A percentile compares a stretch with the other conserved stretches of the same genome.
These are phyloP conservation scores for Claviceps lovelessii DNA, from an alignment of 2,329 filamentous ascomycete genomes.

Conservation along the genomic window DNA sequence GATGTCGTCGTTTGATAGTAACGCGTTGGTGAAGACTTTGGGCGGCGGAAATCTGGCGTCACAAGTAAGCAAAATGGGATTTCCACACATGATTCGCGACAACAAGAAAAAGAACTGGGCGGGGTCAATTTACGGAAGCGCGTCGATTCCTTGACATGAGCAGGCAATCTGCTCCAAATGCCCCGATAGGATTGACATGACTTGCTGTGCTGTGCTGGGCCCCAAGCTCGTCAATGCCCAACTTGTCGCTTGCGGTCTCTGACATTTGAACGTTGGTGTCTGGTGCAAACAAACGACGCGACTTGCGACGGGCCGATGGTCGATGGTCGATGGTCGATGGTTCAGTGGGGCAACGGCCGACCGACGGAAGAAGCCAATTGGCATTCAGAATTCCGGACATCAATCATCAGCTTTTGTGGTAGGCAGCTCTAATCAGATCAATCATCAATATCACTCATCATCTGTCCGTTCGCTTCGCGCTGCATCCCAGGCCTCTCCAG, in stretches of 20 bases:
- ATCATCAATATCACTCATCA: background rate
- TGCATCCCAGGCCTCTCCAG: background rate
- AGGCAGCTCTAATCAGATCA: too few relatives aligned
- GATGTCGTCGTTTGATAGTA: slow-evolving; percentile 80
- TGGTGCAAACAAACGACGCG: background rate
- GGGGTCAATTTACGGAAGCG: slow-evolving; percentile 44
- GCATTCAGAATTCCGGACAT: too few relatives aligned
- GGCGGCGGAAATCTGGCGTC: slow-evolving; percentile 62
- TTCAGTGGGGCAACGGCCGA: background rate
- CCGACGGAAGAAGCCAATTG: background rate
- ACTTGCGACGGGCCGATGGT: background rate
- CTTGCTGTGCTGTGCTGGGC: background rate
- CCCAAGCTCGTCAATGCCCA: background rate
- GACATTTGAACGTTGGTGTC: background rate
- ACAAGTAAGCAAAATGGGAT: slow-evolving; percentile 1
- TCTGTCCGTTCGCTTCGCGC: background rate
- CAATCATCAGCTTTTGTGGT: too few relatives aligned
- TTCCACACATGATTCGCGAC: background rate
- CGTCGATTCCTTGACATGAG: slow-evolving; percentile 62
- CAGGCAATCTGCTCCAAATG: slow-evolving; percentile 66
- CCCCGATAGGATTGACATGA: slow-evolving; percentile 53
- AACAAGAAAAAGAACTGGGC: background rate
- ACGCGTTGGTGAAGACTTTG: slow-evolving; percentile 90
- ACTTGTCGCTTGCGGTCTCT: background rate
- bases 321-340: background rate